These are phyloP conservation scores for Penicillium turbatum DNA, from an alignment of 495 filamentous ascomycete species.

Conservation along the genomic window DNA sequence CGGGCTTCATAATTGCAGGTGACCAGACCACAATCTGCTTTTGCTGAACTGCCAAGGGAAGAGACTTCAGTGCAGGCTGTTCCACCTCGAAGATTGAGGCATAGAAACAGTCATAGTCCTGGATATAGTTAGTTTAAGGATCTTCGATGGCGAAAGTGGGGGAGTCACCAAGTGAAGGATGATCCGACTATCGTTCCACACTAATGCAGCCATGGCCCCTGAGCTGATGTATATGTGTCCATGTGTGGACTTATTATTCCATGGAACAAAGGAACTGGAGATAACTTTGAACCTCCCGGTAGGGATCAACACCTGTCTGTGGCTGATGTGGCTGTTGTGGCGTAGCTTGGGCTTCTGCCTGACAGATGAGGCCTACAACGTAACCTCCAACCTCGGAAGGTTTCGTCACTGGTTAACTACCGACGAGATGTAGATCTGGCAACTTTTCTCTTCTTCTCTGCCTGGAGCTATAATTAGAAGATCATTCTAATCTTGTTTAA, in stretches of 20 bases:
- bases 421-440: no score
- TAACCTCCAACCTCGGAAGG: no score
- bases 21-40: conserved; percentile 89
- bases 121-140: conserved; percentile 5
- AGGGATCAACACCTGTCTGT: background rate
- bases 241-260: conserved; percentile 5
- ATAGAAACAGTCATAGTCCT: conserved; percentile 96
- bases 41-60: conserved; percentile 73
- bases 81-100: conserved; percentile 82
- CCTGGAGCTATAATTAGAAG: no score
- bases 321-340: background rate
- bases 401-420: no score
- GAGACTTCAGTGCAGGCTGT: conserved; percentile 63
- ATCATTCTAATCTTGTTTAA: no score
- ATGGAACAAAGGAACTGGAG: background rate
- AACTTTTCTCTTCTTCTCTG: no score
- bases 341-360: background rate
- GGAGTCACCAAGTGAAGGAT: conserved; percentile 75
- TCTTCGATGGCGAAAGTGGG: background rate
- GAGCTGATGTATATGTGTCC: conserved; percentile 7
- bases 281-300: background rate
- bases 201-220: conserved; percentile 40
- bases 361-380: no score
- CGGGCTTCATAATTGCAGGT: conserved; percentile 95
- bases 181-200: conserved; percentile 59